Evolutionary conservation across 192 early-diverging fungal species (phyloP).

Genomic region (Allomyces arbusculus): DNA sequence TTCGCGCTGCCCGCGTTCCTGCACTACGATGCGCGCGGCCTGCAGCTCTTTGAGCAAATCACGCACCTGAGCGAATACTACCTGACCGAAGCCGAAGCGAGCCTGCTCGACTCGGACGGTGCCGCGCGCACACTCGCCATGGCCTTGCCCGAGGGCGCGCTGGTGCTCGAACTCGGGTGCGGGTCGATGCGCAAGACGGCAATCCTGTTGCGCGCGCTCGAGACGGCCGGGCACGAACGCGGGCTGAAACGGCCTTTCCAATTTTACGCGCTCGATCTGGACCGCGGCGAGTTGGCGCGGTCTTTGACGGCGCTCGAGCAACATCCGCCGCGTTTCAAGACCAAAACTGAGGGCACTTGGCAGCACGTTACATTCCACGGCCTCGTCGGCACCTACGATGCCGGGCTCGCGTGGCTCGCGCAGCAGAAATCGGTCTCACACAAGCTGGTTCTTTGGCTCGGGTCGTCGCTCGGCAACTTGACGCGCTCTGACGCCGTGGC

Average conservation of each 20-base stretch:
- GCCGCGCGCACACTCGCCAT: constrained; percentile 37
- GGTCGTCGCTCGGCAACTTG: constrained; percentile 72
- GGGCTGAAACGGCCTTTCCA: constrained; percentile 13
- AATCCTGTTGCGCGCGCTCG: constrained; percentile 54
- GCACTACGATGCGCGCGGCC: constrained; percentile 62
- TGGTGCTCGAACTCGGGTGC: constrained; percentile 71
- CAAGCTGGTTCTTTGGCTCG: constrained; percentile 73
- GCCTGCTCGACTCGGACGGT: constrained; percentile 36
- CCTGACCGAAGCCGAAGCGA: constrained; percentile 62
- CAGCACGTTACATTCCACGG: constrained; percentile 50
- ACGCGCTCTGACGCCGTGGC: constrained; percentile 34
- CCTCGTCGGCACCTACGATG: constrained; percentile 74
- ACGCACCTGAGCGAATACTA: constrained; percentile 76
- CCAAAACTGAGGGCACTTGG: constrained; percentile 12
- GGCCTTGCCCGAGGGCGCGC: constrained; percentile 40
- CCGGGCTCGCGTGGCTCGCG: constrained; percentile 46
- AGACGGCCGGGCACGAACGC: constrained; percentile 24
- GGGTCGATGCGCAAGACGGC: constrained; percentile 80
- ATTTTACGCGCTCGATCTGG: constrained; percentile 82
- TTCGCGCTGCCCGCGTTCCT: constrained; percentile 49
- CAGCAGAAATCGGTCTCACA: constrained; percentile 21
- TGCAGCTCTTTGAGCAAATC: constrained; percentile 79
- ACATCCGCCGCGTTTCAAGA: constrained; percentile 2
- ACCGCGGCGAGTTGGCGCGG: constrained; percentile 47
- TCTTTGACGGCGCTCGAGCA: constrained; percentile 40